phyloP scores from a whole-genome alignment of 176 grass and related monocot genomes.

The Bothriochloa decipiens region DNA sequence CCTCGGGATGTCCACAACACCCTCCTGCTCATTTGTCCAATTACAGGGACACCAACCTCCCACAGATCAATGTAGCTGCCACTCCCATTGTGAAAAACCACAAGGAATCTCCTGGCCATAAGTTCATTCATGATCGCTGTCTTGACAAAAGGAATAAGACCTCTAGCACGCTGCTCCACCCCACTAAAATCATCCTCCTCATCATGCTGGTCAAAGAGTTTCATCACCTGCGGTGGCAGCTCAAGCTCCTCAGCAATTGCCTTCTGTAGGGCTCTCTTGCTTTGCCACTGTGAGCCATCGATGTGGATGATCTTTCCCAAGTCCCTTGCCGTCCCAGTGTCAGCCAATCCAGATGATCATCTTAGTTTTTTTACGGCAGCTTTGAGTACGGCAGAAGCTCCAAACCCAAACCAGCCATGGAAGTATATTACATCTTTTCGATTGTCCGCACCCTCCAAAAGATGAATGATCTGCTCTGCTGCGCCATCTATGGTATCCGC shows the following conservation, averaged over 20 bases:
- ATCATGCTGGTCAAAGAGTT: background rate
- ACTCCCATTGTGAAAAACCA: background rate
- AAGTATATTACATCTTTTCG: background rate
- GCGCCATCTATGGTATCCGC: background rate
- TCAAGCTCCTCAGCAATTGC: background rate
- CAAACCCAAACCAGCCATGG: background rate
- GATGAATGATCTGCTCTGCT: background rate
- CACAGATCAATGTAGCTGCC: background rate
- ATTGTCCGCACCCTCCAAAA: background rate
- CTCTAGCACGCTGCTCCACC: background rate
- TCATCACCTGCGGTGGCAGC: background rate
- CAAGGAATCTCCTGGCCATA: background rate
- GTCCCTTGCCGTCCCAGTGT: background rate
- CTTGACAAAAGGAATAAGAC: background rate
- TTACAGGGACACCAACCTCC: background rate
- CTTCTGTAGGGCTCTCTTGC: constrained; percentile 29
- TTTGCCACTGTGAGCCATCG: background rate
- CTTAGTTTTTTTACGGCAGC: background rate
- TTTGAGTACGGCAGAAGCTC: background rate
- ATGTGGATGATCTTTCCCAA: constrained; percentile 6
- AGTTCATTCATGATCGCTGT: background rate
- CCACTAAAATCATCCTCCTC: background rate
- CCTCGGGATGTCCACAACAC: background rate
- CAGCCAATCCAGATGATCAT: background rate
- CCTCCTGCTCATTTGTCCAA: background rate